Percentiles rank a stretch among this genome's conserved stretches.
phyloP scores from a whole-genome alignment of 441 rosid genomes.

The Jatropha podagrica region DNA sequence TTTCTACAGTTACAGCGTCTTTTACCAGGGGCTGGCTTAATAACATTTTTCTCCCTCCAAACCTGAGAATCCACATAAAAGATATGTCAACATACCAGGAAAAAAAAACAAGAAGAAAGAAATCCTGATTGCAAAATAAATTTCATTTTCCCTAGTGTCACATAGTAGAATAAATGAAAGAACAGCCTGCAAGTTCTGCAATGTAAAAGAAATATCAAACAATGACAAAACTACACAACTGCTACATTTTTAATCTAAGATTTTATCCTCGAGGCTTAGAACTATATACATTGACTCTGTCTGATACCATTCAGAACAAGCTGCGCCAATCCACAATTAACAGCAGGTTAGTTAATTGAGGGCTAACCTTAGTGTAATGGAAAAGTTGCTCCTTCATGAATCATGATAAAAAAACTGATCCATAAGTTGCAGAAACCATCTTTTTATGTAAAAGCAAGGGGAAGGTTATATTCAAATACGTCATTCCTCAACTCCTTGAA shows the following conservation, averaged over 20 bases:
- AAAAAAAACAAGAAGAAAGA: not conserved
- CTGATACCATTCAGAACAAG: not conserved
- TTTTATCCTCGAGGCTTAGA: not conserved
- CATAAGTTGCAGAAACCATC: not conserved
- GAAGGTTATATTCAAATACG: not conserved
- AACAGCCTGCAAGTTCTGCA: not conserved
- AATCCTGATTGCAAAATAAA: not conserved
- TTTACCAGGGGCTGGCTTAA: constrained; percentile 95
- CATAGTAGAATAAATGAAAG: not conserved
- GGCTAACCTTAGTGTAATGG: not conserved
- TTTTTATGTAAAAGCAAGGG: not conserved
- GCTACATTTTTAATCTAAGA: not conserved
- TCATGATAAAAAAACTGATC: not conserved
- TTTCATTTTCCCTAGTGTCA: not conserved
- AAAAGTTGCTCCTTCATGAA: not conserved
- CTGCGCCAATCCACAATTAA: not conserved
- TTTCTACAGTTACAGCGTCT: constrained; percentile 94
- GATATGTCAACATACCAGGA: constrained; percentile 10
- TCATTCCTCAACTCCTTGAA: not conserved
- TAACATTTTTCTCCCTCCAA: constrained; percentile 94
- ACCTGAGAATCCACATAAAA: constrained; percentile 47
- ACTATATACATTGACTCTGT: not conserved
- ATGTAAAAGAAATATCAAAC: not conserved
- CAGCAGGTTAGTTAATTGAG: not conserved
- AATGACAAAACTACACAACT: not conserved